Evolutionary conservation across 176 grass and related monocot species (phyloP).

Genomic region (Oryza nivara): DNA sequence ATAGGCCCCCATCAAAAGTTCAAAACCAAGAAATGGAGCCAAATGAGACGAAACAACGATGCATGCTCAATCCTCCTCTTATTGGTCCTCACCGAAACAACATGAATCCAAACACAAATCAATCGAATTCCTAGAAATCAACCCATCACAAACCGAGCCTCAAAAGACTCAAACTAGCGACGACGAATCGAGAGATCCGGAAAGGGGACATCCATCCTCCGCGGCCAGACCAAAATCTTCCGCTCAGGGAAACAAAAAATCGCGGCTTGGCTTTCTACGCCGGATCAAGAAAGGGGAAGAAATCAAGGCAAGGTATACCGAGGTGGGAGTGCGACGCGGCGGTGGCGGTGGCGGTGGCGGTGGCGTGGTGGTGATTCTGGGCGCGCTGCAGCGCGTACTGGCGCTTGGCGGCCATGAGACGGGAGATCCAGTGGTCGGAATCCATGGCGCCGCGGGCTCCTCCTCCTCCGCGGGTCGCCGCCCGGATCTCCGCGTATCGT

Average conservation of each 20-base stretch:
- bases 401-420: constrained; percentile 75
- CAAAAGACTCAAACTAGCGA: not conserved
- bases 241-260: constrained; percentile 10
- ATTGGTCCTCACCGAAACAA: not conserved
- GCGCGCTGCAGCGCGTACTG: constrained; percentile 63
- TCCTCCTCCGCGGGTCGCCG: not conserved
- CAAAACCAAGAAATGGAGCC: not conserved
- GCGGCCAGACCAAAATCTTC: not conserved
- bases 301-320: constrained; percentile 25
- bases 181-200: constrained; percentile 25
- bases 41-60: constrained; percentile 20
- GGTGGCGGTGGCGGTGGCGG: constrained; percentile 4
- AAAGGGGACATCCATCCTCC: not conserved
- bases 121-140: not conserved
- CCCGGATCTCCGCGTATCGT: not conserved
- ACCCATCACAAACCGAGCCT: not conserved
- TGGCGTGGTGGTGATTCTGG: constrained; percentile 25
- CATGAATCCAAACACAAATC: constrained; percentile 7
- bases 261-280: constrained; percentile 10
- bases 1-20: not conserved
- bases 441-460: constrained; percentile 53
- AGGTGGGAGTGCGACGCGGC: constrained; percentile 32
- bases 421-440: constrained; percentile 88
- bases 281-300: constrained; percentile 7
- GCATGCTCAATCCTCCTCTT: not conserved